Conservation (phyloP, 176 grass and related monocot genomes). For the Microstegium vimineum region DNA sequence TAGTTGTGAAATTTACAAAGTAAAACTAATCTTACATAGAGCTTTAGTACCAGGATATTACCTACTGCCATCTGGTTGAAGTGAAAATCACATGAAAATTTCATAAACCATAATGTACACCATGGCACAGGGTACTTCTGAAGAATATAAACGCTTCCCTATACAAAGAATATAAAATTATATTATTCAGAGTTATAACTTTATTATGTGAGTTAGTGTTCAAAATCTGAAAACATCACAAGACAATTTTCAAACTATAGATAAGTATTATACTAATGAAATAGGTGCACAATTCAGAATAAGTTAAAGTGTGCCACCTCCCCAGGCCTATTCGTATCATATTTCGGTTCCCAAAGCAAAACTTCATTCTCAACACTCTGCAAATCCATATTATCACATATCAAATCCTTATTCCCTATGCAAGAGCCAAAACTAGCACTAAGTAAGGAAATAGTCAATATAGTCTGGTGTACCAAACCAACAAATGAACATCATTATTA, state of each 20-base stretch:
- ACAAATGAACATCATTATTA: background rate
- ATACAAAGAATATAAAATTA: background rate
- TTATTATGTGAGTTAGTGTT: background rate
- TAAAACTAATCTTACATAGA: background rate
- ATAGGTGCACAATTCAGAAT: background rate
- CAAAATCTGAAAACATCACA: background rate
- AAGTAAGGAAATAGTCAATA: background rate
- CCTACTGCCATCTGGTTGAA: conserved; percentile 87
- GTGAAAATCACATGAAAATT: conserved; percentile 96
- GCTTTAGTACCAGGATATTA: conserved; percentile 34
- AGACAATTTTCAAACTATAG: background rate
- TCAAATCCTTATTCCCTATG: conserved; percentile 20
- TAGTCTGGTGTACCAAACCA: background rate
- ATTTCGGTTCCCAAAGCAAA: conserved; percentile 79
- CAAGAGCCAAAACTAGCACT: background rate
- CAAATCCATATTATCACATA: conserved; percentile 22
- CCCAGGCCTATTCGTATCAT: conserved; percentile 52
- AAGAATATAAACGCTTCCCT: conserved; percentile 78
- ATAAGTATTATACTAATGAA: background rate
- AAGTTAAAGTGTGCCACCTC: conserved; percentile 51
- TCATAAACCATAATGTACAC: conserved; percentile 89
- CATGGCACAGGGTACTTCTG: conserved; percentile 86
- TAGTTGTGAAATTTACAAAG: background rate
- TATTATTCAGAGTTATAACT: background rate
- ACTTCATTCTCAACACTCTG: conserved; percentile 93